Base-by-base conservation (phyloP, 2,329 filamentous ascomycete genomes). In the Trichoderma aggressivum region DNA sequence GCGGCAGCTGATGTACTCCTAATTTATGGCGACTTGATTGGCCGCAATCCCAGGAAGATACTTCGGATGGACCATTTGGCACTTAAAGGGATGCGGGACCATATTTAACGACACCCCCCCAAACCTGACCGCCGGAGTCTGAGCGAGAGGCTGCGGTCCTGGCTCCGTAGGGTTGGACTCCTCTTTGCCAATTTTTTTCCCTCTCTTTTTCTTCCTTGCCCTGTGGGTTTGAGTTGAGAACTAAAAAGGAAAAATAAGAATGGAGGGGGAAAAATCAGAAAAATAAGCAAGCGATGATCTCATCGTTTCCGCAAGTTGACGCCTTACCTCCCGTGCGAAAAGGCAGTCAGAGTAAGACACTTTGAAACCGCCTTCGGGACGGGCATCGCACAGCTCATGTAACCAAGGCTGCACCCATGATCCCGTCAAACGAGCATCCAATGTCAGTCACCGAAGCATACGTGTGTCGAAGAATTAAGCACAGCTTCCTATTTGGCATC, bases 111-210 rank as follows among this genome's bases (percentile, higher is more conserved):
- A 34, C 70, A 67, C 70, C 43, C 70, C 43, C 70, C 47, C 34
- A 58, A 67, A 66, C 70, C 70, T 64, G 70, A 70, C 70, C 70
- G 70, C 70, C 66, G 59, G 59, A 72, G 60, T 70, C 70, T 70
- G 59, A 61, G 26, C n/a, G 28, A 70, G 36, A 47, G 43, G 39
- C 47, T 34, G 63, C 43, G 21, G 70, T 30, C 21, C 63, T 56
- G 55, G 63, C 56, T 68, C 28, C 36, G 70, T 55, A 43, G 28
- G 58, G 36, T 56, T 43, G 43, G 63, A 47, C 56, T 56, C 39
- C 63, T 62, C 64, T 47, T 34, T 43, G 26, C 63, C 63, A 47
- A 43, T 65, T 71, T 71, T 62, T 61, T 60, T n/a, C n/a, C n/a
- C n/a, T n/a, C n/a, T n/a, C n/a, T 50, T 36, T 43, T 10, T 24